Percentiles rank a stretch among this genome's conserved stretches.
Conservation (phyloP, 75 land plant genomes). For the Picea glauca region DNA sequence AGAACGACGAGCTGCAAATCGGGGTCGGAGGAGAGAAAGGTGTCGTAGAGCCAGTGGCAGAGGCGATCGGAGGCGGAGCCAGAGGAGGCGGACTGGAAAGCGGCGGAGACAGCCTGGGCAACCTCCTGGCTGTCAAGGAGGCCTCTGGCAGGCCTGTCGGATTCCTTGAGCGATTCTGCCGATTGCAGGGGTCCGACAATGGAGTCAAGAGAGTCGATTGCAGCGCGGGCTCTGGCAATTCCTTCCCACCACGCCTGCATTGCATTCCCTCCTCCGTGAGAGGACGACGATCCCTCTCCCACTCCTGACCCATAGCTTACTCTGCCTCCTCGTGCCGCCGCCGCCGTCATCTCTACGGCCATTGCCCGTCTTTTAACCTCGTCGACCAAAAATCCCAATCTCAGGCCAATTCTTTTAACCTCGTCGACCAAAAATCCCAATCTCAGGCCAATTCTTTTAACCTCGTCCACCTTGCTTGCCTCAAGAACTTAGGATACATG, state of each 20-base stretch:
- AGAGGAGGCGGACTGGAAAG: conserved; percentile 47
- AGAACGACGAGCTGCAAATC: conserved; percentile 41
- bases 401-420: no score
- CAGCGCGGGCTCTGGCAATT: conserved; percentile 26
- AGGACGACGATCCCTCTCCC: no score
- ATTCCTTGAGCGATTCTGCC: conserved; percentile 45
- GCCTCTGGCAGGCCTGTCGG: conserved; percentile 74
- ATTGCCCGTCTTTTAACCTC: no score
- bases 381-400: no score
- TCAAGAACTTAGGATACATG: no score
- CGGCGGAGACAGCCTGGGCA: conserved; percentile 41
- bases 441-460: no score
- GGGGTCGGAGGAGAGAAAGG: conserved; percentile 55
- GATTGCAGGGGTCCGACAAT: not conserved
- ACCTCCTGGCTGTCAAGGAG: conserved; percentile 62
- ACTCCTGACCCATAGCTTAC: no score
- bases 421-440: no score
- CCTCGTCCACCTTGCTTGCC: no score
- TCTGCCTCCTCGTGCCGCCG: no score
- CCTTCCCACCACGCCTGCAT: conserved; percentile 1
- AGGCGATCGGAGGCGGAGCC: conserved; percentile 87
- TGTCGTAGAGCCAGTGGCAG: conserved; percentile 96
- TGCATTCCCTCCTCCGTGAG: no score
- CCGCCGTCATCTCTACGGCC: no score
- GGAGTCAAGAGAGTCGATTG: conserved; percentile 39